Base-by-base conservation (phyloP, 2,329 filamentous ascomycete species). In the Xylaria sp. region DNA sequence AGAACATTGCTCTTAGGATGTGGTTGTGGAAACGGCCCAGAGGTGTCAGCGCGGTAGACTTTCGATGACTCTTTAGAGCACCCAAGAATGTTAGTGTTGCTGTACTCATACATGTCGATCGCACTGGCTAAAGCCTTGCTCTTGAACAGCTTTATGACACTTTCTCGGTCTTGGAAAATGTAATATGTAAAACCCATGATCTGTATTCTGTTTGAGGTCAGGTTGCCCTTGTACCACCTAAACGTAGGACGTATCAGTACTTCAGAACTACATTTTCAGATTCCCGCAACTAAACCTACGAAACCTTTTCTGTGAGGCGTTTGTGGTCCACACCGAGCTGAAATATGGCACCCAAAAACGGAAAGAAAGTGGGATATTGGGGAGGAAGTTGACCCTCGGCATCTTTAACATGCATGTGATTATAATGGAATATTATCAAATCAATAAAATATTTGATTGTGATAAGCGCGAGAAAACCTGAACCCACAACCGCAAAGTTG, bases 141-240 rank as follows among this genome's bases (percentile, higher is more conserved):
- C 56, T 69, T 72, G 31, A 68, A 69, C 13, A 73, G 39, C 34
- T 67, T 70, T 2, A 54, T 56, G 23, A 73, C 4, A 28, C 70
- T 67, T 57, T 73, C 71, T 12, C 71, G 67, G 31, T 73, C 72
- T 59, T 72, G 70, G 51, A 73, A 72, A 44, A 65, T 20, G 56
- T 73, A 73, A 34, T 57, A 68, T 34, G 65, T 68, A 31, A 52
- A 65, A 2, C 72, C 69, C 54, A 73, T 59, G 13, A 73, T n/a
- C 3, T 28, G 37, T 31, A 73, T 59, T 66, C 71, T 65, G 20
- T 48, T 63, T 1, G 69, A 68, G 13, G 72, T 70, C 34, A 71
- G 67, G 41, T 66, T 56, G 3, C 70, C 70, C 39, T 59, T 50
- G 31, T 70, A 73, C 61, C 56, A 73, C 9, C 71, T 73, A 56